Percentiles rank a stretch among this genome's conserved stretches.
Conservation (phyloP, 2,329 filamentous ascomycete species). For the Samsoniella hepiali region DNA sequence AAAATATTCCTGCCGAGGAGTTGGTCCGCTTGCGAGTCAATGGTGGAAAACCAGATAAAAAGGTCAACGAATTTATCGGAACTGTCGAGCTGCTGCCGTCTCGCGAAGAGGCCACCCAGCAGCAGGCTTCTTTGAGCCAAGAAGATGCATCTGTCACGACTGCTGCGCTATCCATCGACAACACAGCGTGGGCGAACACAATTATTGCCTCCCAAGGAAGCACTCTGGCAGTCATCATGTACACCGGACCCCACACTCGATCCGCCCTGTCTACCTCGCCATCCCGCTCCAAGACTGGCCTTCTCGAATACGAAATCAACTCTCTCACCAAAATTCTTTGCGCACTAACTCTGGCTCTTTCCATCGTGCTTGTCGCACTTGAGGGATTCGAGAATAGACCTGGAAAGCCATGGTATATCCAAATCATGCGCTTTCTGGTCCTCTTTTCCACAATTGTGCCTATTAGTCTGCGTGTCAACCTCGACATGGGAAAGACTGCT, state of each 20-base stretch:
- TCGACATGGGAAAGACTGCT: conserved; percentile 95
- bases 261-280: conserved; percentile 90
- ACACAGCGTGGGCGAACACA: conserved; percentile 98
- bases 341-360: conserved; percentile 79
- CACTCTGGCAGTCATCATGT: conserved; percentile 85
- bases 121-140: conserved; percentile 32
- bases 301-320: conserved; percentile 96
- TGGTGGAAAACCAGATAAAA: conserved; percentile 86
- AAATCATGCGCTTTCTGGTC: conserved; percentile 96
- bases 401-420: conserved; percentile 81
- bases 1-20: conserved; percentile 69
- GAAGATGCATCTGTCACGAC: conserved; percentile 48
- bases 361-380: conserved; percentile 81
- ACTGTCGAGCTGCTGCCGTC: conserved; percentile 71
- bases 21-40: conserved; percentile 68
- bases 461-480: conserved; percentile 91
- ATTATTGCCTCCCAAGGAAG: conserved; percentile 90
- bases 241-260: conserved; percentile 90
- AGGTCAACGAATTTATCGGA: conserved; percentile 93
- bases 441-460: conserved; percentile 99
- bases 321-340: conserved; percentile 95
- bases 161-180: conserved; percentile 83
- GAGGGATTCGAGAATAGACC: conserved; percentile 72
- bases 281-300: conserved; percentile 87
- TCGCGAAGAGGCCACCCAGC: conserved; percentile 46